Base-by-base conservation (phyloP, 345 rosid genomes). In the Pistacia atlantica region DNA sequence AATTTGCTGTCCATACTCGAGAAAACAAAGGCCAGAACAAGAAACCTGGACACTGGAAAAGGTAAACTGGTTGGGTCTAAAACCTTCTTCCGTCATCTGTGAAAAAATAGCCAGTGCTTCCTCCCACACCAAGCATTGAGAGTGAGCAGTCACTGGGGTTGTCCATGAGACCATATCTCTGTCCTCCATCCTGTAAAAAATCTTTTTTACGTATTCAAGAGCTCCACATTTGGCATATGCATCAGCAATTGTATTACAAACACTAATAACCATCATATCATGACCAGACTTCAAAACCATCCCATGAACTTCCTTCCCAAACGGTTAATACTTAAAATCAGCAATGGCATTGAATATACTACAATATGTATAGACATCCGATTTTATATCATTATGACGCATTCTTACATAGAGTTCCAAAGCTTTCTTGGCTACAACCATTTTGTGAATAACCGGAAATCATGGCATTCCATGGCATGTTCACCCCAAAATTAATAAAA, bases 21-120 rank as follows among this genome's bases (percentile, higher is more conserved):
- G 82, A 72, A 74, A 81, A 80, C 83, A 81, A 78, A 89, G 86
- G 88, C 87, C 82, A 56, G 87, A 67, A 77, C 88, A 87, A 7
- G 91, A 88, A 6, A 84, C 84, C 57, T 90, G 89, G 69, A 83
- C 80, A n/a, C 74, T 60, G 10, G 92, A 88, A 67, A 85, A 72
- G 22, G 93, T 82, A 69, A 87, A 83, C 14, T 90, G 87, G 63
- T 91, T 91, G 5, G 92, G 89, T 72, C 74, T 79, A 66, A 82
- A 75, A 25, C 83, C 86, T 20, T 82, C 78, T 61, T 85, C 83
- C 69, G 83, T 83, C 91, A 90, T 86, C 75, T 74, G 71, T 38
- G 89, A 86, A 82, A 85, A 87, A 4, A 83, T 72, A 5, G 70
- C 42, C 17, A 88, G 80, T 8, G 91, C 91, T 77, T 84, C 86